Conservation (phyloP, 2,329 filamentous ascomycete species). For the Fusarium oligoseptatum region DNA sequence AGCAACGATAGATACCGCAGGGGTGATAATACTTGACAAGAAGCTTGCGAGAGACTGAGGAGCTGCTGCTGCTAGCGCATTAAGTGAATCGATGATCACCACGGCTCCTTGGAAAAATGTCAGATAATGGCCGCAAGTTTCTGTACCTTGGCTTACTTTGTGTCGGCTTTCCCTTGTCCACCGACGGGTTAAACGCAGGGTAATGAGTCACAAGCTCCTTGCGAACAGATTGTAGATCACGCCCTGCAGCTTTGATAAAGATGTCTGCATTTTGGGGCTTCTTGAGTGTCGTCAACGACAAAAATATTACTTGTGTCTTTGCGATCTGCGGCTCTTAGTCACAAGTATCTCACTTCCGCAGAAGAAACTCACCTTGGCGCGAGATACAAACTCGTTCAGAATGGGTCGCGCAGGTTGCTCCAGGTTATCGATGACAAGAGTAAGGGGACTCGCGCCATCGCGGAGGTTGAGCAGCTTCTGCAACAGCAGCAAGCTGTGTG, state of each 20-base stretch:
- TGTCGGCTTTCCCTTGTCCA: constrained; percentile 51
- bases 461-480: constrained; percentile 84
- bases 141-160: constrained; percentile 49
- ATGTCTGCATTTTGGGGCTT: constrained; percentile 74
- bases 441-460: constrained; percentile 87
- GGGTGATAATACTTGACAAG: constrained; percentile 76
- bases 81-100: constrained; percentile 84
- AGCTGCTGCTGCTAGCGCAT: constrained; percentile 69
- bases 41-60: constrained; percentile 74
- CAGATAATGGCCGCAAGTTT: background rate
- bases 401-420: constrained; percentile 83
- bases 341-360: background rate
- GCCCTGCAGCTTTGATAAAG: constrained; percentile 75
- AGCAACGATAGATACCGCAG: constrained; percentile 78
- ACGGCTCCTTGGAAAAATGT: constrained; percentile 72
- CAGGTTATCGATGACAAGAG: constrained; percentile 84
- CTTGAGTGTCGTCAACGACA: constrained; percentile 82
- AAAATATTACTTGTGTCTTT: constrained; percentile 78
- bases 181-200: constrained; percentile 53
- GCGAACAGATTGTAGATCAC: constrained; percentile 67
- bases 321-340: constrained; percentile 58
- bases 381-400: constrained; percentile 78
- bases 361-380: constrained; percentile 73
- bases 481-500: constrained; percentile 86
- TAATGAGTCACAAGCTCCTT: constrained; percentile 71